phyloP scores from a whole-genome alignment of 2,329 filamentous ascomycete species.

The Periconia sp. region DNA sequence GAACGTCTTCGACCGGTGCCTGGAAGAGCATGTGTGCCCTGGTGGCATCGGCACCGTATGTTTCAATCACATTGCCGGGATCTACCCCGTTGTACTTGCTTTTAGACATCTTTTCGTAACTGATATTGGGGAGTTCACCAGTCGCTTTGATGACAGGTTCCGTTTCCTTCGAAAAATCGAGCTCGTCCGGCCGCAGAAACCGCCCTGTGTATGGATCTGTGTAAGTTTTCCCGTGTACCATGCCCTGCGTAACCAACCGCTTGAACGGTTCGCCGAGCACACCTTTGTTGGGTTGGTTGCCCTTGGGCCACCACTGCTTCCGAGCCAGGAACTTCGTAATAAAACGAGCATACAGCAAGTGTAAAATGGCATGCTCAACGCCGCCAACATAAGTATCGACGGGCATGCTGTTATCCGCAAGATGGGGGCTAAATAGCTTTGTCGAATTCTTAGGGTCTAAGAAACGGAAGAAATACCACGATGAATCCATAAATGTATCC shows the following conservation, averaged over 20 bases:
- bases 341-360: conserved; percentile 86
- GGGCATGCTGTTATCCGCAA: conserved; percentile 62
- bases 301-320: conserved; percentile 49
- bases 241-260: conserved; percentile 82
- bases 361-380: conserved; percentile 87
- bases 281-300: conserved; percentile 13
- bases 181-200: conserved; percentile 75
- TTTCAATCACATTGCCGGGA: conserved; percentile 69
- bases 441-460: conserved; percentile 67
- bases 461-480: conserved; percentile 89
- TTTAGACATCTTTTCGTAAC: conserved; percentile 93
- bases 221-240: conserved; percentile 88
- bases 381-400: conserved; percentile 90
- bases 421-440: conserved; percentile 62
- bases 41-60: conserved; percentile 80
- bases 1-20: conserved; percentile 77
- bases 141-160: conserved; percentile 61
- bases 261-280: conserved; percentile 72
- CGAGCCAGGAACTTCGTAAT: conserved; percentile 81
- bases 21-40: conserved; percentile 88
- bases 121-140: conserved; percentile 60
- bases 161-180: conserved; percentile 57
- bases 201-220: conserved; percentile 72
- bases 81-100: conserved; percentile 92
- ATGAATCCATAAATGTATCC: conserved; percentile 95